Base-by-base conservation (phyloP, 306 rosid species). In the Astragalus membranaceus region DNA sequence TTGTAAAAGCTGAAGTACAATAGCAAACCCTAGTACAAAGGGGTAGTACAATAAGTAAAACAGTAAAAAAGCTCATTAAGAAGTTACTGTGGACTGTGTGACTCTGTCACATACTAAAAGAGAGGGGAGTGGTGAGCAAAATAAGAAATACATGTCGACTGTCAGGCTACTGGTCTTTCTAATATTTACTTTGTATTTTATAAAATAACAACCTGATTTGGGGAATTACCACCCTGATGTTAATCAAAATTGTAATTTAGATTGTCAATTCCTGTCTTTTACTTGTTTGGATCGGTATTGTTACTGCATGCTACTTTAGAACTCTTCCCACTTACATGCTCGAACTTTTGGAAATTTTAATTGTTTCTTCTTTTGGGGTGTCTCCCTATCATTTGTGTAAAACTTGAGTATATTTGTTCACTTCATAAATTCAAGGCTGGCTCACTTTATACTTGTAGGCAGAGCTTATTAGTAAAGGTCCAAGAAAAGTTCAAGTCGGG, bases 401-500 rank as follows among this genome's bases (percentile, higher is more conserved):
- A 47, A 53, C 10, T 61, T 46, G 47, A 17, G 57, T 56, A 52
- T 46, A 39, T 2, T 35, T 35, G 39, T 42, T 73, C 57, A 58
- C 58, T 64, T 74, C 48, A 43, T 54, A 47, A 76, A 20, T 53
- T 53, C 48, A 59, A 67, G 39, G 41, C 51, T 63, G 57, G 30
- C 32, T 56, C 10, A 10, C 50, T 33, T 57, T 57, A 10, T 70
- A 54, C 62, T 72, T 79, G 81, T 89, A 94, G 97, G 79, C 79
- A 15, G 85, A 83, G 62, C 75, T 91, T 83, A 77, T 83, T 57
- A 72, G 62, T 55, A 75, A 64, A 75, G 80, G 84, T 20, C 77
- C 84, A 60, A 81, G 75, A 72, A 82, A 44, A 42, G 85, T 88
- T 46, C 93, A 87, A 61, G 85, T 80, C 0, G 97, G 96, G 41